These are phyloP conservation scores for Diaporthe aspalathi DNA, from an alignment of 2,329 filamentous ascomycete species.

Conservation along the genomic window DNA sequence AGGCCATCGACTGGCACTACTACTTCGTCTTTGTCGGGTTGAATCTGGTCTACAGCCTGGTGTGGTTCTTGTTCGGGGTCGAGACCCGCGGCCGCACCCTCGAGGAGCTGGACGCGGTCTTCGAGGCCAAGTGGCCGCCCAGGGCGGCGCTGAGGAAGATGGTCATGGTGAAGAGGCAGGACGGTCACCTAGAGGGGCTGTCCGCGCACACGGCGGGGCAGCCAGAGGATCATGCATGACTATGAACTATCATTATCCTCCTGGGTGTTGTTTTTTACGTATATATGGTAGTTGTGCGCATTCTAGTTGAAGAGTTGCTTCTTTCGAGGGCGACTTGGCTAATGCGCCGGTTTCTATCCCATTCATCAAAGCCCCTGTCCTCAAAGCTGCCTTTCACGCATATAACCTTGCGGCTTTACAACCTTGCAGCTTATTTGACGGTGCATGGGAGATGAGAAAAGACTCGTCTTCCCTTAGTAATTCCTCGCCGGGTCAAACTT, in stretches of 20 bases:
- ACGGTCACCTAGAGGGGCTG: conserved; percentile 32
- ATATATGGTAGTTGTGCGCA: conserved; percentile 12
- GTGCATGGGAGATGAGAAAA: too few relatives aligned
- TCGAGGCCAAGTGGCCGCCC: conserved; percentile 51
- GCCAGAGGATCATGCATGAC: conserved; percentile 7
- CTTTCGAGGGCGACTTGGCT: not conserved
- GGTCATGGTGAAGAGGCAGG: conserved; percentile 43
- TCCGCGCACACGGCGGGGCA: not conserved
- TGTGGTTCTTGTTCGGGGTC: conserved; percentile 48
- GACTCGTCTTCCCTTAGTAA: conserved; percentile 20
- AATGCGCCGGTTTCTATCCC: not conserved
- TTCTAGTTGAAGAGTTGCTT: not conserved
- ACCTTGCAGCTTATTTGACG: too few relatives aligned
- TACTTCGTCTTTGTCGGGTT: conserved; percentile 49
- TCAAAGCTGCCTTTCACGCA: not conserved
- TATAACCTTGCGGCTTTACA: too few relatives aligned
- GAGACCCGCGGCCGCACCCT: conserved; percentile 51
- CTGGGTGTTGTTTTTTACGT: not conserved
- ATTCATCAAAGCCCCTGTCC: not conserved
- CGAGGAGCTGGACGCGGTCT: conserved; percentile 59
- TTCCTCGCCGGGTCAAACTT: conserved; percentile 37
- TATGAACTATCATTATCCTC: conserved; percentile 24
- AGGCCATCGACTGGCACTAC: conserved; percentile 48
- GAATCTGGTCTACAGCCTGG: conserved; percentile 45
- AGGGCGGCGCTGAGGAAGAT: conserved; percentile 52